phyloP scores from a whole-genome alignment of 768 basidiomycete species.

The Suillus sp. region DNA sequence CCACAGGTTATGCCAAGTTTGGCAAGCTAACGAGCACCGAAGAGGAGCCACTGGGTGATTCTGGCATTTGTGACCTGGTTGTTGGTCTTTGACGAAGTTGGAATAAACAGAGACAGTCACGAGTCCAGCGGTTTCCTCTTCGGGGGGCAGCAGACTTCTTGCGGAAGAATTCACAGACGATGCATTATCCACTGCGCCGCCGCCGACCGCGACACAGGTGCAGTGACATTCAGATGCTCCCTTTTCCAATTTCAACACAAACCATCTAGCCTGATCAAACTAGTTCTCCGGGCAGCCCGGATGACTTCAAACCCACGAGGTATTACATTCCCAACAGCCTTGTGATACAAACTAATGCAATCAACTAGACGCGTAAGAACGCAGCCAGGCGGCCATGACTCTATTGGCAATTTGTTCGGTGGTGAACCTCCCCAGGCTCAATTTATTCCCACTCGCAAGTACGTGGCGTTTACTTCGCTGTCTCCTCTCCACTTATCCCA shows the following conservation, averaged over 20 bases:
- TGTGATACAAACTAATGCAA: not conserved
- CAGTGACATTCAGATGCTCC: not conserved
- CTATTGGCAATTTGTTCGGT: conserved; percentile 46
- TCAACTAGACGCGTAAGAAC: conserved; percentile 36
- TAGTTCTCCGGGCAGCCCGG: not conserved
- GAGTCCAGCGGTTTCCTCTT: conserved; percentile 11
- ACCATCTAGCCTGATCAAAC: not conserved
- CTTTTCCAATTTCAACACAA: not conserved
- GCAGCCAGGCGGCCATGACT: conserved; percentile 32
- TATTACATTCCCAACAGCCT: conserved; percentile 17
- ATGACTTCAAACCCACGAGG: conserved; percentile 52
- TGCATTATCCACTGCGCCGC: conserved; percentile 59
- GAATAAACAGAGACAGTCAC: conserved; percentile 20
- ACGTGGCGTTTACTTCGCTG: conserved; percentile 17
- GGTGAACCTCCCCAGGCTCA: conserved; percentile 40
- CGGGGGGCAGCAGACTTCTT: conserved; percentile 13
- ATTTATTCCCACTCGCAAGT: conserved; percentile 76
- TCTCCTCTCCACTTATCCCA: not conserved
- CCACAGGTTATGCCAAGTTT: conserved; percentile 70
- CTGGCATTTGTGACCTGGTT: conserved; percentile 17
- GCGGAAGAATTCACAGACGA: conserved; percentile 52
- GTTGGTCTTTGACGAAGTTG: conserved; percentile 10
- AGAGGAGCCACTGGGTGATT: conserved; percentile 31
- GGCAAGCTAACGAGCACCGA: conserved; percentile 45
- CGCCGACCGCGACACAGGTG: conserved; percentile 31